Conservation (phyloP, 2,329 filamentous ascomycete species). For the Aspergillus puulaauensis region DNA sequence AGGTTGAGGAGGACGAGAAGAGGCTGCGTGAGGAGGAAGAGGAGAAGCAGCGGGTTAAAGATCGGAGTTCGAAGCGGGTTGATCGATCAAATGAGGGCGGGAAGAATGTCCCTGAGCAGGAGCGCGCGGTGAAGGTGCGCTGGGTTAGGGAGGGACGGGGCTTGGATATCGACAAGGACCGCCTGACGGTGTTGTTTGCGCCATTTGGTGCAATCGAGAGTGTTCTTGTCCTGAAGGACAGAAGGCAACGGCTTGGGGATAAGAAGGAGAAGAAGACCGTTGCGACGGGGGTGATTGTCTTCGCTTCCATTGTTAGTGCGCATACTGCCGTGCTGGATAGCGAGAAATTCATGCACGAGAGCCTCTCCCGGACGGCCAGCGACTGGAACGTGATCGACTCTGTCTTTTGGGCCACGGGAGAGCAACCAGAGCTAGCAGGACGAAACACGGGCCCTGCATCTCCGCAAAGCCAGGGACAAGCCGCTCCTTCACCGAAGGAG, state of each 20-base stretch:
- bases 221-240: constrained; percentile 56
- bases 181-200: constrained; percentile 49
- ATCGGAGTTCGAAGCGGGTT: constrained; percentile 31
- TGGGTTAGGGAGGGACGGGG: constrained; percentile 52
- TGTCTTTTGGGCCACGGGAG: constrained; percentile 55
- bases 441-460: constrained; percentile 11
- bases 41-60: constrained; percentile 41
- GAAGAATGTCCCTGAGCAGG: constrained; percentile 51
- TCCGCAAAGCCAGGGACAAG: constrained; percentile 17
- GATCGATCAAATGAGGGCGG: constrained; percentile 39
- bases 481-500: constrained; percentile 24
- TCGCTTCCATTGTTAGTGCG: constrained; percentile 57
- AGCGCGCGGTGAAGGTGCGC: constrained; percentile 59
- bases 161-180: constrained; percentile 48
- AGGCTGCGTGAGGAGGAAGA: constrained; percentile 42
- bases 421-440: constrained; percentile 49
- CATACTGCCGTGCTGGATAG: constrained; percentile 57
- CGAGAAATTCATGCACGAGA: constrained; percentile 33
- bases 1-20: constrained; percentile 42
- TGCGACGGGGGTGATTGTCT: constrained; percentile 57
- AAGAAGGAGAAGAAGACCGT: constrained; percentile 52
- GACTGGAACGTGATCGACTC: constrained; percentile 54
- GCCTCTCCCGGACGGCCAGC: constrained; percentile 27
- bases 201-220: constrained; percentile 59
- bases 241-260: constrained; percentile 51